Evolutionary conservation across 2,329 filamentous ascomycete species (phyloP), one percentile per base, ranked within the genome.

Genomic region (Colletotrichum sp.): DNA sequence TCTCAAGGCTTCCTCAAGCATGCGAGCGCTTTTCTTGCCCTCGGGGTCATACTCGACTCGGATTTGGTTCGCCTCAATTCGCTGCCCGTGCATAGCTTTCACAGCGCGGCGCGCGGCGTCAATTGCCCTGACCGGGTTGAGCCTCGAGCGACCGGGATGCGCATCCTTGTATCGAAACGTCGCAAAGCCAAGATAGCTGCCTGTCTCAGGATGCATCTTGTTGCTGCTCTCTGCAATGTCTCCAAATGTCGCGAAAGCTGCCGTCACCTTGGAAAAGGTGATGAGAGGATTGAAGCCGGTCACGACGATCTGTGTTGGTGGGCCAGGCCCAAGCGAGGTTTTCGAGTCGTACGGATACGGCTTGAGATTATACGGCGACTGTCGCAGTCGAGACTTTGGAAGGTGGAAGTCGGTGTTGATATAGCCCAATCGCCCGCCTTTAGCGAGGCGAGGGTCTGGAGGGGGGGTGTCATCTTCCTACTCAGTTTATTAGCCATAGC

Each of bases 251-350:
- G 93, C 92, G 82, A 98, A 98, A 70, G 95, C 91, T 61, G 93
- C 92, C 21, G 91, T 92, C 67, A 98, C 90, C 80, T 95, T 94
- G 71, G 92, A 91, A 80, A 98, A 95, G 15, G 95, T 92, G 55
- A 94, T 93, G 78, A 99, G 88, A 8, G 96, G 96, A 84, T 99
- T 97, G 83, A 98, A 98, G n/a, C 96, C 95, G n/a, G 93, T 96
- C 24, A 98, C 95, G 6, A 99, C 93, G 65, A 99, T 92, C 83
- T 98, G 95, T 4, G 94, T 95, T 3, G 97, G 95, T 16, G 96
- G 96, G 0, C 95, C 95, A 28, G 96, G 95, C 1, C 96, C 96
- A 80, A 98, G 92, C 3, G 96, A 98, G 6, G 95, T 95, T 80
- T 92, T 92, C 7, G 93, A 87, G 82, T 99, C 96, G 84, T 95